phyloP scores from a whole-genome alignment of 441 rosid genomes.

The Jatropha podagrica region DNA sequence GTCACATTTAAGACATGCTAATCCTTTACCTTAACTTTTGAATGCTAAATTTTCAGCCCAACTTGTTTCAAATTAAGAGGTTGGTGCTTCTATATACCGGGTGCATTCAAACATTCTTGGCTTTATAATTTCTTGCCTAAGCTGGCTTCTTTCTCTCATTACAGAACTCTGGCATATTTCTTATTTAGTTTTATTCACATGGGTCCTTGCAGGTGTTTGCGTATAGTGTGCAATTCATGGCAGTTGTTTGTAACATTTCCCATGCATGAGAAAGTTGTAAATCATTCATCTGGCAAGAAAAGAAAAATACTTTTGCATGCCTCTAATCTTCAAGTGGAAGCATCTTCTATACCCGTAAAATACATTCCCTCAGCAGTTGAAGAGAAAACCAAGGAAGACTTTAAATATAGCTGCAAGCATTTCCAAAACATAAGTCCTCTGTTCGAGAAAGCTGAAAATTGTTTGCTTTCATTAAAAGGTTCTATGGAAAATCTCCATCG shows the following conservation, averaged over 20 bases:
- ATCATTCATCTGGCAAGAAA: conserved; percentile 46
- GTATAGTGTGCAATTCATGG: conserved; percentile 59
- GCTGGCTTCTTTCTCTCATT: background rate
- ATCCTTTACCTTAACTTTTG: conserved; percentile 5
- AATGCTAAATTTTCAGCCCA: conserved; percentile 11
- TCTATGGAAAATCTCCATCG: conserved; percentile 65
- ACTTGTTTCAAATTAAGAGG: background rate
- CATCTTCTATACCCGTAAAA: conserved; percentile 11
- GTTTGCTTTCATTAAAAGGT: conserved; percentile 71
- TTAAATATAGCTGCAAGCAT: conserved; percentile 8
- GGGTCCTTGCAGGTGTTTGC: conserved; percentile 57
- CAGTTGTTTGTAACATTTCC: conserved; percentile 51
- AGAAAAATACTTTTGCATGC: conserved; percentile 40
- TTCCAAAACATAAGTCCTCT: conserved; percentile 28
- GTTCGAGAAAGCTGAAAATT: conserved; percentile 55
- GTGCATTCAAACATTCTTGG: background rate
- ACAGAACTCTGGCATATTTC: conserved; percentile 5
- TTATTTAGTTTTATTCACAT: background rate
- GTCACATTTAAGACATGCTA: conserved; percentile 13
- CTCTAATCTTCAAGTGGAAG: conserved; percentile 31
- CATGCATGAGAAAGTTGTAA: conserved; percentile 26
- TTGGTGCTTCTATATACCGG: background rate
- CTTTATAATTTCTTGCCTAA: background rate
- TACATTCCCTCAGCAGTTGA: conserved; percentile 17
- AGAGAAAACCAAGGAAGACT: conserved; percentile 23